Conservation (phyloP, 192 early-diverging fungal genomes). For the Cladochytrium replicatum region DNA sequence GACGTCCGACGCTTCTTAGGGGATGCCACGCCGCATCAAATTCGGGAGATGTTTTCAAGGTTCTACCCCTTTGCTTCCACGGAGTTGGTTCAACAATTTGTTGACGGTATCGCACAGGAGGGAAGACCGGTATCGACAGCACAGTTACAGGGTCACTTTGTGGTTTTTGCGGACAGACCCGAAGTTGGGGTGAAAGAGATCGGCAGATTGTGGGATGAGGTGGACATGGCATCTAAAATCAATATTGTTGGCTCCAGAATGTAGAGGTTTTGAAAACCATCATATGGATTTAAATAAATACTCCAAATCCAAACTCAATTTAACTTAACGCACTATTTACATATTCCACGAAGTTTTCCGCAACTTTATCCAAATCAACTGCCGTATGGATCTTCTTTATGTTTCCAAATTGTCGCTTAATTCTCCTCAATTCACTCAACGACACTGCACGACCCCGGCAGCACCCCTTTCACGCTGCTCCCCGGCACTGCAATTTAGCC, state of each 20-base stretch:
- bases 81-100: too few species aligned
- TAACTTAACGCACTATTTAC: too few species aligned
- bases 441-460: slow-evolving; percentile 69
- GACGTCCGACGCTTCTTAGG: slow-evolving; percentile 51
- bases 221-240: too few species aligned
- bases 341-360: slow-evolving; percentile 83
- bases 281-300: too few species aligned
- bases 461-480: slow-evolving; percentile 25
- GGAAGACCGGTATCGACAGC: too few species aligned
- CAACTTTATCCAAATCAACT: slow-evolving; percentile 59
- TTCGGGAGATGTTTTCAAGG: slow-evolving; percentile 51
- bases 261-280: too few species aligned
- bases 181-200: slow-evolving; percentile 55
- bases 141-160: slow-evolving; percentile 93
- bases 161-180: slow-evolving; percentile 68
- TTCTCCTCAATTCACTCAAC: slow-evolving; percentile 67
- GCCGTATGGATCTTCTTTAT: slow-evolving; percentile 83
- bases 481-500: slow-evolving; percentile 52
- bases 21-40: slow-evolving; percentile 47
- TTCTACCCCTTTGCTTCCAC: too few species aligned
- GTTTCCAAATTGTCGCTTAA: slow-evolving; percentile 71
- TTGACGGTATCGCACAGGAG: too few species aligned
- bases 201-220: too few species aligned
- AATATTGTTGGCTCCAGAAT: too few species aligned
- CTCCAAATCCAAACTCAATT: too few species aligned